Percentiles rank a stretch among this genome's conserved stretches.
These are phyloP conservation scores for Calonectria multiphialidica DNA, from an alignment of 2,329 filamentous ascomycete species.

Conservation along the genomic window DNA sequence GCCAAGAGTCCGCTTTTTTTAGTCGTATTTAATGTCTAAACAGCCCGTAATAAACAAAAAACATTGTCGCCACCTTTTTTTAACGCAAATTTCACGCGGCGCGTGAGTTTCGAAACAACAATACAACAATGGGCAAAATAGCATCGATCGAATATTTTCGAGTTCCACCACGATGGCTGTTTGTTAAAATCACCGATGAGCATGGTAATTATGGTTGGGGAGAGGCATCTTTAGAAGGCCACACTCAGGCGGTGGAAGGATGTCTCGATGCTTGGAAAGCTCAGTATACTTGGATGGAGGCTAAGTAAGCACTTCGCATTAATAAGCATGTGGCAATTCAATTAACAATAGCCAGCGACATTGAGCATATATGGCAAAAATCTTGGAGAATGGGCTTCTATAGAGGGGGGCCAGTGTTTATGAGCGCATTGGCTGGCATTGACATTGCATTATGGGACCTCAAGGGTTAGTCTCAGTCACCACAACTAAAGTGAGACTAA, in stretches of 20 bases:
- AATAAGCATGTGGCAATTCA: rapidly evolving
- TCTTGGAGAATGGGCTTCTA: constrained; percentile 81
- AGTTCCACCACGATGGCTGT: constrained; percentile 81
- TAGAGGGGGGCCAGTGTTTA: constrained; percentile 82
- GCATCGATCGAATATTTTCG: constrained; percentile 77
- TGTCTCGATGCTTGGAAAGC: constrained; percentile 75
- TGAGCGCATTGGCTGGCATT: constrained; percentile 82
- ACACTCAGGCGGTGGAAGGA: constrained; percentile 80
- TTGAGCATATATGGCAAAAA: constrained; percentile 85
- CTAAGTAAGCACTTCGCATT: constrained; percentile 64
- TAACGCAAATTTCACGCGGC: background rate
- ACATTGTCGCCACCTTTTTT: background rate
- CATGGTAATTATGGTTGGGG: constrained; percentile 77
- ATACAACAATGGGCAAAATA: constrained; percentile 47
- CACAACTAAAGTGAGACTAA: background rate
- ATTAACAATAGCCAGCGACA: constrained; percentile 64
- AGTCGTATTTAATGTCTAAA: background rate
- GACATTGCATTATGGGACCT: constrained; percentile 87
- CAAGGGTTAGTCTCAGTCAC: constrained; percentile 59
- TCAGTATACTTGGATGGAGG: constrained; percentile 75
- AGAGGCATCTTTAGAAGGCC: constrained; percentile 80
- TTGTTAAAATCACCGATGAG: constrained; percentile 81
- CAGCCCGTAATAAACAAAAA: too few species aligned
- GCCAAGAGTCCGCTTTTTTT: background rate
- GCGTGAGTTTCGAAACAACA: background rate